Conservation (phyloP, 140 eudicot species). For the Cichorium intybus region DNA sequence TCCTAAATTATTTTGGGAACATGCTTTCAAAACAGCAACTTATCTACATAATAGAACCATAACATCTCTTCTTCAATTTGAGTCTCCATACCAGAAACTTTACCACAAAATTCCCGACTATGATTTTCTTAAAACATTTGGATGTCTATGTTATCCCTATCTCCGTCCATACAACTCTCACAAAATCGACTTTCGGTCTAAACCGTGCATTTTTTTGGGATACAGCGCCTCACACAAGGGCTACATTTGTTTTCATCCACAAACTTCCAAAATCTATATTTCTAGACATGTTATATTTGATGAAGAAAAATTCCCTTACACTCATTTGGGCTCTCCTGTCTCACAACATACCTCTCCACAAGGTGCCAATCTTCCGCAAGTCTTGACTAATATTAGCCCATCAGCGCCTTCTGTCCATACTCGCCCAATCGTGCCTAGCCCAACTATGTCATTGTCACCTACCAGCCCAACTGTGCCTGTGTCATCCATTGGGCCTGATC, state of each 20-base stretch:
- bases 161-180: not conserved
- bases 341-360: not conserved
- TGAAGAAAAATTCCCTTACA: not conserved
- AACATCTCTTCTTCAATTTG: not conserved
- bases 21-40: not conserved
- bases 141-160: not conserved
- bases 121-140: not conserved
- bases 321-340: too few species aligned
- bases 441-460: too few species aligned
- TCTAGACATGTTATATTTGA: not conserved
- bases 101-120: not conserved
- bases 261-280: not conserved
- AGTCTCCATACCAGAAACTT: too few species aligned
- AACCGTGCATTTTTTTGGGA: too few species aligned
- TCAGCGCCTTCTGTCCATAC: too few species aligned
- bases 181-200: not conserved
- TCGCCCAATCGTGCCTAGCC: too few species aligned
- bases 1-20: not conserved
- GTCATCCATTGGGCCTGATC: too few species aligned
- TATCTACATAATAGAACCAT: not conserved
- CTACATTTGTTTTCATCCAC: too few species aligned
- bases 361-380: too few species aligned
- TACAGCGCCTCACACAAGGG: too few species aligned
- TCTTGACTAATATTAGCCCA: too few species aligned
- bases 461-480: too few species aligned